These are phyloP conservation scores for Hirsutella minnesotensis DNA, from an alignment of 2,329 filamentous ascomycete species.

Conservation along the genomic window DNA sequence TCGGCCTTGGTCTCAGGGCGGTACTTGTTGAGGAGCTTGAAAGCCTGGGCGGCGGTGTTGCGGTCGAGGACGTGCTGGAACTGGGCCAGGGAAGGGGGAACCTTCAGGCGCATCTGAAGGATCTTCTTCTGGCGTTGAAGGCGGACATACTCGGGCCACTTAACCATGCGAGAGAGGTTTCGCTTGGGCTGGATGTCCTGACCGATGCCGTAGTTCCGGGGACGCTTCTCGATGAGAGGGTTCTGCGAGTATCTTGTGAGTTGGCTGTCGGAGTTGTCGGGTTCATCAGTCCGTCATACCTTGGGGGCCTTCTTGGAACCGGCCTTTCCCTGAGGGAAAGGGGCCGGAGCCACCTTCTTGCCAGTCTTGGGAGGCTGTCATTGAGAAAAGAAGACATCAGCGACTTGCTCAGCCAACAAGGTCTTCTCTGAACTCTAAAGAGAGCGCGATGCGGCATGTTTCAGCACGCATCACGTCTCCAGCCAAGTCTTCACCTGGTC, in stretches of 20 bases:
- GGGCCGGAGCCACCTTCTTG: conserved; percentile 97
- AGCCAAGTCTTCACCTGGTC: conserved; percentile 51
- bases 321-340: conserved; percentile 91
- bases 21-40: conserved; percentile 99
- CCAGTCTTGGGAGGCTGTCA: conserved; percentile 98
- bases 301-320: conserved; percentile 88
- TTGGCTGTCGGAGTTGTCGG: not conserved
- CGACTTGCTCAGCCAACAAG: conserved; percentile 63
- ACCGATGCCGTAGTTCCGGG: conserved; percentile 96
- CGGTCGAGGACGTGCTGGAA: conserved; percentile 96
- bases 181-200: conserved; percentile 96
- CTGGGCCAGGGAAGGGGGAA: conserved; percentile 91
- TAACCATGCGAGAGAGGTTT: conserved; percentile 96
- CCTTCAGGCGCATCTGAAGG: conserved; percentile 96
- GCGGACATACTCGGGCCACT: conserved; percentile 98
- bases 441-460: conserved; percentile 47
- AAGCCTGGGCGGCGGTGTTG: conserved; percentile 90
- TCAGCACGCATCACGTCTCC: conserved; percentile 44
- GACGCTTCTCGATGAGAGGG: conserved; percentile 96
- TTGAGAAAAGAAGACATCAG: conserved; percentile 99
- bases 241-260: conserved; percentile 46
- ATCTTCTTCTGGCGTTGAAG: conserved; percentile 93
- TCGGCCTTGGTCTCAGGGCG: conserved; percentile 96
- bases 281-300: conserved; percentile 47
- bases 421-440: conserved; percentile 92